Percentiles rank a stretch among this genome's conserved stretches.
Evolutionary conservation across 257 asterid species (phyloP).

Genomic region (Ilex aquifolium): DNA sequence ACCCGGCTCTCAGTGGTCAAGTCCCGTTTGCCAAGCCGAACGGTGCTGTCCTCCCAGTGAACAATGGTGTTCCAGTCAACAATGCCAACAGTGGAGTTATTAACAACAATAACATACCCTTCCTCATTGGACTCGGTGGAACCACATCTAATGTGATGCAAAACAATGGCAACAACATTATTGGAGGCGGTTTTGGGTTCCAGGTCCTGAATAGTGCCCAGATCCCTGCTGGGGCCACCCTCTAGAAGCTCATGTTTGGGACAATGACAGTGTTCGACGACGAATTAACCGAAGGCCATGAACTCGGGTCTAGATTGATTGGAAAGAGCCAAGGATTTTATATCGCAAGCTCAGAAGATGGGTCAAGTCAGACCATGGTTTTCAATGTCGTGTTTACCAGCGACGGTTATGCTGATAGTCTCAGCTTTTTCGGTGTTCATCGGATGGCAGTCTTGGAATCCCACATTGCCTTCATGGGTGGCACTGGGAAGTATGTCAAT

Average conservation of each 20-base stretch:
- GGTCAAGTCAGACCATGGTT: neutral
- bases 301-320: neutral
- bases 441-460: neutral
- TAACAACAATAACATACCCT: neutral
- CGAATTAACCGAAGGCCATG: neutral
- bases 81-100: neutral
- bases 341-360: neutral
- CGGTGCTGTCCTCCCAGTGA: neutral
- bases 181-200: neutral
- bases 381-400: neutral
- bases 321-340: neutral
- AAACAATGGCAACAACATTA: neutral
- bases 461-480: neutral
- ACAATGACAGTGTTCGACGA: constrained; percentile 1
- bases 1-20: neutral
- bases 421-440: neutral
- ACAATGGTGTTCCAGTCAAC: neutral
- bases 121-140: neutral
- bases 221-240: neutral
- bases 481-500: constrained; percentile 1
- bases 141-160: neutral
- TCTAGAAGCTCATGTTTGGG: constrained; percentile 1
- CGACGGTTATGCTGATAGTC: neutral
- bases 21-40: constrained; percentile 1
- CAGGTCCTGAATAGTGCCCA: neutral